These are phyloP conservation scores for Triangularia setosa DNA, from an alignment of 2,329 filamentous ascomycete species.

Conservation along the genomic window DNA sequence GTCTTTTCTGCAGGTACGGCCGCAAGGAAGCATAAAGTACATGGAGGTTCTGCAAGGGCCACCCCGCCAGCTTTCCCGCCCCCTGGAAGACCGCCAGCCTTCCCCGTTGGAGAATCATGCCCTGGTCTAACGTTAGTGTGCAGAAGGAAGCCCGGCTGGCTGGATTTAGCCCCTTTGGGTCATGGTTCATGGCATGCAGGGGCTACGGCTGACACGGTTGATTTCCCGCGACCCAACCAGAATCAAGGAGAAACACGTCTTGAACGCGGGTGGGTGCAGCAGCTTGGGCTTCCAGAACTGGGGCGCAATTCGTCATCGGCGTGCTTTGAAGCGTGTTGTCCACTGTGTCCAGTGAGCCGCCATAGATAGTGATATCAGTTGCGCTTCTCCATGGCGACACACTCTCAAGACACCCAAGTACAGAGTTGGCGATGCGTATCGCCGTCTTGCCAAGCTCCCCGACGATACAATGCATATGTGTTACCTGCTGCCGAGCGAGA, in stretches of 20 bases:
- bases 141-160: slow-evolving; percentile 9
- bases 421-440: background rate
- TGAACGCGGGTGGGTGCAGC: slow-evolving; percentile 2
- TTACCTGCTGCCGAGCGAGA: background rate
- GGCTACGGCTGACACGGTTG: slow-evolving; percentile 17
- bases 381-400: background rate
- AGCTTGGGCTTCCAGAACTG: slow-evolving; percentile 5
- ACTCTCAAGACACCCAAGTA: background rate
- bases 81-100: background rate
- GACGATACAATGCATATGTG: background rate
- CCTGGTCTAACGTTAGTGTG: slow-evolving; percentile 8
- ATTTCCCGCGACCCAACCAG: slow-evolving; percentile 18
- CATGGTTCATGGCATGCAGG: slow-evolving; percentile 14
- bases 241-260: slow-evolving; percentile 3
- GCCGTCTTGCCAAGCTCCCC: slow-evolving; percentile 1
- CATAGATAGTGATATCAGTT: background rate
- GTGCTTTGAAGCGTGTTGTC: background rate
- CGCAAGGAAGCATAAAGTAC: background rate
- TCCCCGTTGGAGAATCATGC: background rate
- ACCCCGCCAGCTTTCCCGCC: background rate
- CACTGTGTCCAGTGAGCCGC: background rate
- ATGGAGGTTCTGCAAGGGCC: background rate
- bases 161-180: slow-evolving; percentile 11
- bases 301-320: background rate
- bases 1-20: background rate